phyloP scores from a whole-genome alignment of 768 basidiomycete genomes.

The Multifurca ochricompacta region DNA sequence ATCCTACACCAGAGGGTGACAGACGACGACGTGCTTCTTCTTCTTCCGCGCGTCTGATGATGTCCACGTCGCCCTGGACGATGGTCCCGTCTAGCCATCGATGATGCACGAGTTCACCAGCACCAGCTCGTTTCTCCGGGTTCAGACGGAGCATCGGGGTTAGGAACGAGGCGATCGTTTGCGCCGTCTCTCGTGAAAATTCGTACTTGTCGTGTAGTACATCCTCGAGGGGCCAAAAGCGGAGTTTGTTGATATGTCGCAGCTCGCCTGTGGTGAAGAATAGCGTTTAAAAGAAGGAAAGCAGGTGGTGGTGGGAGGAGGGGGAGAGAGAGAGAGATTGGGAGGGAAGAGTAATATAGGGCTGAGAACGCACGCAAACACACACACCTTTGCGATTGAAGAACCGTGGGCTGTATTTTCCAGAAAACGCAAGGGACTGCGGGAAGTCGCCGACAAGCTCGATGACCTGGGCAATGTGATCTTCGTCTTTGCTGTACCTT shows the following conservation, averaged over 20 bases:
- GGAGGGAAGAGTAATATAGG: no score
- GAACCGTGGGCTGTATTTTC: conserved; percentile 91
- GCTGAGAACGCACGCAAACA: no score
- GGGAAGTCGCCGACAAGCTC: conserved; percentile 92
- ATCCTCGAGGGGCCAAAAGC: conserved; percentile 79
- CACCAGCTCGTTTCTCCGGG: conserved; percentile 83
- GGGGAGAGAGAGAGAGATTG: background rate
- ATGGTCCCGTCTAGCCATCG: conserved; percentile 78
- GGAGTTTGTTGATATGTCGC: conserved; percentile 87
- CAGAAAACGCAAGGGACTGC: conserved; percentile 72
- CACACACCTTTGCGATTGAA: conserved; percentile 91
- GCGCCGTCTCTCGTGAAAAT: conserved; percentile 77
- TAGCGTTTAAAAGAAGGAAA: background rate
- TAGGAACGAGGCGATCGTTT: conserved; percentile 72
- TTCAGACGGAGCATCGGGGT: conserved; percentile 85
- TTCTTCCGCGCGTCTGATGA: conserved; percentile 58
- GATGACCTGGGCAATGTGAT: conserved; percentile 96
- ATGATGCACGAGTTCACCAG: conserved; percentile 79
- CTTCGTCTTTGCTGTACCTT: conserved; percentile 93
- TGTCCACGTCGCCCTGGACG: conserved; percentile 86
- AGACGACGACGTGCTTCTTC: conserved; percentile 35
- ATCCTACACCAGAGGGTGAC: conserved; percentile 11
- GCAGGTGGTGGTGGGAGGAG: background rate
- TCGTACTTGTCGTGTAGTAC: conserved; percentile 95
- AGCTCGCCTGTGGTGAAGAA: conserved; percentile 52